phyloP scores from a whole-genome alignment of 1,139 yeast species.

The Eremothecium gossypii region DNA sequence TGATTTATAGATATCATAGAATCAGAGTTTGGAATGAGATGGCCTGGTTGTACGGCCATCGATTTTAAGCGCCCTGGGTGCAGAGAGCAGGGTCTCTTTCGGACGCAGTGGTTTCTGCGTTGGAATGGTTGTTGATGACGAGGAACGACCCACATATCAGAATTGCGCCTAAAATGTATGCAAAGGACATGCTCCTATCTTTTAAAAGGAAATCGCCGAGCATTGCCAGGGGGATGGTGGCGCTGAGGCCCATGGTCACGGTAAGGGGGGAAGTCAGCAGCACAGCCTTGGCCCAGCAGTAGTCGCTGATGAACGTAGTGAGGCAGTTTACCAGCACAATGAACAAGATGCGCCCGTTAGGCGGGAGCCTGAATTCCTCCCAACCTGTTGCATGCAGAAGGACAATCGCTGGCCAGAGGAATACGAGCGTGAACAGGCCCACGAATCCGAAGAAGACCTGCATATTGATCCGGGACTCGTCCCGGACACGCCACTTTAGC shows the following conservation, averaged over 20 bases:
- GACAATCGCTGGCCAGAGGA: conserved; percentile 78
- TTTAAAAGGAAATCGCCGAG: conserved; percentile 76
- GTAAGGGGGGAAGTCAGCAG: conserved; percentile 86
- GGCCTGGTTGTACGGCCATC: too few species aligned
- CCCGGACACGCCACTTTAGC: conserved; percentile 60
- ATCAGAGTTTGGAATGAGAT: too few species aligned
- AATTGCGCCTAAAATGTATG: conserved; percentile 70
- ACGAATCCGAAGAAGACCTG: conserved; percentile 90
- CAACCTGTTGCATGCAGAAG: conserved; percentile 51
- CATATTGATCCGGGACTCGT: conserved; percentile 70
- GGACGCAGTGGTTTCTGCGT: conserved; percentile 32
- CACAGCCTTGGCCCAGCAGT: conserved; percentile 94
- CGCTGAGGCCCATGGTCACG: conserved; percentile 87
- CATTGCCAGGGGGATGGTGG: conserved; percentile 93
- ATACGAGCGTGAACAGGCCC: conserved; percentile 66
- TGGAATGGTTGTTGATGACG: conserved; percentile 70
- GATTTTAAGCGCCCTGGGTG: too few species aligned
- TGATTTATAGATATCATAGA: too few species aligned
- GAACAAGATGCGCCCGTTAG: conserved; percentile 40
- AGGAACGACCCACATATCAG: conserved; percentile 77
- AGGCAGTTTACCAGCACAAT: conserved; percentile 57
- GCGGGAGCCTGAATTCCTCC: conserved; percentile 68
- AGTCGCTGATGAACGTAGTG: conserved; percentile 79
- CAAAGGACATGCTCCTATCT: conserved; percentile 47
- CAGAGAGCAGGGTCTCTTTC: too few species aligned